Percentiles rank a stretch among this genome's conserved stretches.
These are phyloP conservation scores for Voacanga thouarsii DNA, from an alignment of 257 asterid genomes.

Conservation along the genomic window DNA sequence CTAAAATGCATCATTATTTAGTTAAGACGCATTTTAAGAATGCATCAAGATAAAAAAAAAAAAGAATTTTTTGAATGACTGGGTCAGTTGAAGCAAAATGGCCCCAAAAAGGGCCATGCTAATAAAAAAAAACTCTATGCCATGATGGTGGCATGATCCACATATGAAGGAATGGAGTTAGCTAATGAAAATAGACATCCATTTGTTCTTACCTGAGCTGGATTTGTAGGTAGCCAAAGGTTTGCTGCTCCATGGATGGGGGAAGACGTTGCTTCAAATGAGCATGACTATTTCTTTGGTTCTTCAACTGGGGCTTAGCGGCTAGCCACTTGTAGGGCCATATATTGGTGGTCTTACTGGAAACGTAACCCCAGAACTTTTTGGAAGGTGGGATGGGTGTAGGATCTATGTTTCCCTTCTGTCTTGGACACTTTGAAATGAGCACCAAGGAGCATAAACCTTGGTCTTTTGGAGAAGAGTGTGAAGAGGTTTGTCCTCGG, in stretches of 20 bases:
- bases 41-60: too few relatives aligned
- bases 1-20: too few relatives aligned
- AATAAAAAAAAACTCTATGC: too few relatives aligned
- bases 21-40: too few relatives aligned
- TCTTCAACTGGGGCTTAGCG: conserved; percentile 93
- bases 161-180: conserved; percentile 86
- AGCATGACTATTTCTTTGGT: conserved; percentile 95
- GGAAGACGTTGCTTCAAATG: conserved; percentile 88
- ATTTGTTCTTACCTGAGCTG: conserved; percentile 96
- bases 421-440: conserved; percentile 90
- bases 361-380: conserved; percentile 86
- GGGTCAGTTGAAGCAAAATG: conserved; percentile 63
- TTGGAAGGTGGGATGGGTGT: conserved; percentile 99
- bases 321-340: conserved; percentile 93
- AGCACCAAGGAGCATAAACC: conserved; percentile 87
- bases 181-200: conserved; percentile 75
- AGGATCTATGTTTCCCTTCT: conserved; percentile 90
- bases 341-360: conserved; percentile 99
- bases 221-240: conserved; percentile 92
- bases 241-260: conserved; percentile 99
- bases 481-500: conserved; percentile 93
- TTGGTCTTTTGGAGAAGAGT: conserved; percentile 98
- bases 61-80: too few relatives aligned
- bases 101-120: too few relatives aligned
- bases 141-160: conserved; percentile 95